Conservation (phyloP, 1,284 basidiomycete genomes). For the Fistulina hepatica region DNA sequence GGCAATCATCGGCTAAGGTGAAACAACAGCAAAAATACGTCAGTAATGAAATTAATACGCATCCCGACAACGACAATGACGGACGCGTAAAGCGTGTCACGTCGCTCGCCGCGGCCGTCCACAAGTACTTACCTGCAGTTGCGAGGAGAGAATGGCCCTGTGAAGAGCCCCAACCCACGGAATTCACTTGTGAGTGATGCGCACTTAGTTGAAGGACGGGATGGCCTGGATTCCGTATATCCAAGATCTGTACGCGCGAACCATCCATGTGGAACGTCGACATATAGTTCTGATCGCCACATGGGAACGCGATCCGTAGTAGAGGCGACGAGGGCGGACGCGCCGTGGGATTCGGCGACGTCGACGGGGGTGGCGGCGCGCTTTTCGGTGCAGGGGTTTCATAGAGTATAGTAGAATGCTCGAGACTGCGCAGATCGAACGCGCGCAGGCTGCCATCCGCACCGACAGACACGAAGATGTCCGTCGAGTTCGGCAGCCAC, state of each 20-base stretch:
- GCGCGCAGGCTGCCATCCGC: conserved; percentile 95
- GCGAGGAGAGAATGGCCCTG: conserved; percentile 74
- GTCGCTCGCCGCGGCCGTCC: too few species aligned
- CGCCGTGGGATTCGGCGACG: conserved; percentile 45
- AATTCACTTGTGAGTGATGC: conserved; percentile 70
- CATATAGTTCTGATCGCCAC: conserved; percentile 81
- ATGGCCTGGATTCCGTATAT: conserved; percentile 89
- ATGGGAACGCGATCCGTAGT: conserved; percentile 79
- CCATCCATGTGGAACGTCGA: conserved; percentile 92
- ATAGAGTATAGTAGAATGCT: conserved; percentile 98
- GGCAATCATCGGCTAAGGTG: conserved; percentile 75
- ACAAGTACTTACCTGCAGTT: conserved; percentile 53
- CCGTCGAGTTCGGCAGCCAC: conserved; percentile 96
- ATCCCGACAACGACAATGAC: conserved; percentile 3
- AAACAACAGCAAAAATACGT: background rate
- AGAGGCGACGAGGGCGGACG: conserved; percentile 73
- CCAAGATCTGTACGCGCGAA: conserved; percentile 77
- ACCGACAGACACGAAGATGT: conserved; percentile 97
- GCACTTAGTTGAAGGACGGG: conserved; percentile 85
- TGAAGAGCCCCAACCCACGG: conserved; percentile 74
- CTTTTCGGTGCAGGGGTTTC: conserved; percentile 81
- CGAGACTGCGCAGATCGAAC: conserved; percentile 91
- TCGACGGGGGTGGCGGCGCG: conserved; percentile 41
- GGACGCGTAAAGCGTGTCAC: conserved; percentile 4
- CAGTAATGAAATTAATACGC: background rate